Conservation (phyloP, 148 eudicot genomes). For the Polygonum aviculare region DNA sequence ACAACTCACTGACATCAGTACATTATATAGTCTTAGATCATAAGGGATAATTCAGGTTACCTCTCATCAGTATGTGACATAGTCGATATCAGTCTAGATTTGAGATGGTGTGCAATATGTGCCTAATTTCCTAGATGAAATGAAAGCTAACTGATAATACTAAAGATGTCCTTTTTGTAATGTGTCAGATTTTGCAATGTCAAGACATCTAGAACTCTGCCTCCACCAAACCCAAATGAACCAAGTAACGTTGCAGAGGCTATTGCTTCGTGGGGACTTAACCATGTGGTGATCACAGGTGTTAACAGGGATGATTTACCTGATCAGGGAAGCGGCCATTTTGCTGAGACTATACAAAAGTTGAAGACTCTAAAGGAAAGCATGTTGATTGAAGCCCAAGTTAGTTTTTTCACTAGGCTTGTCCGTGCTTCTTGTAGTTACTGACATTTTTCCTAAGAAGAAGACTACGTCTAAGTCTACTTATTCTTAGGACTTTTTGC, state of each 20-base stretch:
- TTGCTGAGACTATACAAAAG: slow-evolving; percentile 90
- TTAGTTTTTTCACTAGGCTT: slow-evolving; percentile 32
- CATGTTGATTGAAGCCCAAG: slow-evolving; percentile 89
- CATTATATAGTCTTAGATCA: too few relatives aligned
- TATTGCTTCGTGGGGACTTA: slow-evolving; percentile 98
- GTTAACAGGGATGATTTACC: slow-evolving; percentile 94
- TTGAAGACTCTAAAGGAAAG: slow-evolving; percentile 68
- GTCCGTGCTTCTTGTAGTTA: background rate
- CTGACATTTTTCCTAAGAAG: background rate
- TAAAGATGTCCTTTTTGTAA: background rate
- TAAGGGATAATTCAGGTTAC: too few relatives aligned
- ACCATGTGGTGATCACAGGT: slow-evolving; percentile 93
- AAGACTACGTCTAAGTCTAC: background rate
- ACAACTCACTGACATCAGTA: too few relatives aligned
- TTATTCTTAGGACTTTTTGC: background rate
- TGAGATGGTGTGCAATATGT: background rate
- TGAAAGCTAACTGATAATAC: background rate
- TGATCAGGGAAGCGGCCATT: slow-evolving; percentile 98
- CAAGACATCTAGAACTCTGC: slow-evolving; percentile 94
- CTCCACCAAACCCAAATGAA: slow-evolving; percentile 95
- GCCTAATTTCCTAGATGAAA: background rate
- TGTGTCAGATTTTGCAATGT: slow-evolving; percentile 84
- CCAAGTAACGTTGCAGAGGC: slow-evolving; percentile 92
- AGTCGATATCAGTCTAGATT: background rate
- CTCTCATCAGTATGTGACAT: background rate